These are phyloP conservation scores for Ceriops decandra DNA, from an alignment of 345 rosid species.

Conservation along the genomic window DNA sequence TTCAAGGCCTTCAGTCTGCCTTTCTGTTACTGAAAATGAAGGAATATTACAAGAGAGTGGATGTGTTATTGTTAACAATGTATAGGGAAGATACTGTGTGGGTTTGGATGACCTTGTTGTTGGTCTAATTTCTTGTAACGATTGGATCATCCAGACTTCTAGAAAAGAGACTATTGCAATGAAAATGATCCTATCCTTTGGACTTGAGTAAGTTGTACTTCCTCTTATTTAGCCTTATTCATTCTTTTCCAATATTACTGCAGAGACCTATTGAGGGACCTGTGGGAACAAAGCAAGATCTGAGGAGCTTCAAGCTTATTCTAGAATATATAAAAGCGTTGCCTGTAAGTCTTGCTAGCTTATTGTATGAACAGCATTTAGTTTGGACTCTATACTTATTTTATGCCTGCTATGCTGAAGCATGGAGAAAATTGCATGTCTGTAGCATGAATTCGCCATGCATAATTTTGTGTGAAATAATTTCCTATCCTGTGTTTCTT, in stretches of 20 bases:
- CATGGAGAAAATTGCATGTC: too few species aligned
- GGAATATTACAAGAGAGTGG: too few species aligned
- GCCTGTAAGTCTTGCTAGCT: conserved; percentile 53
- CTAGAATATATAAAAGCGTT: conserved; percentile 84
- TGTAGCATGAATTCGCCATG: too few species aligned
- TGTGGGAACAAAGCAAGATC: conserved; percentile 60
- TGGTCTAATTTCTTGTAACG: not conserved
- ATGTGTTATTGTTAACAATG: too few species aligned
- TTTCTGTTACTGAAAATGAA: too few species aligned
- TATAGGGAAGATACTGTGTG: too few species aligned
- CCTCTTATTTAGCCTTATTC: conserved; percentile 2
- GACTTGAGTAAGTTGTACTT: not conserved
- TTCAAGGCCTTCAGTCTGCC: too few species aligned
- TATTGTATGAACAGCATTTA: not conserved
- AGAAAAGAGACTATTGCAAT: not conserved
- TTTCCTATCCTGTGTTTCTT: not conserved
- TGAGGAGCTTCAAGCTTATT: conserved; percentile 79
- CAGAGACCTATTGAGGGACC: conserved; percentile 76
- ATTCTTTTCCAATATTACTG: conserved; percentile 22
- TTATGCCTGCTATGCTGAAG: not conserved
- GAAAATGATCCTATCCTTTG: not conserved
- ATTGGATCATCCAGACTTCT: not conserved
- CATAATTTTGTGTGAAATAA: too few species aligned
- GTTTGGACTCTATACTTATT: not conserved
- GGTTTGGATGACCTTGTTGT: too few species aligned